Evolutionary conservation across 345 rosid genomes (phyloP), one percentile per base, ranked within the genome.

Genomic region (Euphorbia tirucalli): DNA sequence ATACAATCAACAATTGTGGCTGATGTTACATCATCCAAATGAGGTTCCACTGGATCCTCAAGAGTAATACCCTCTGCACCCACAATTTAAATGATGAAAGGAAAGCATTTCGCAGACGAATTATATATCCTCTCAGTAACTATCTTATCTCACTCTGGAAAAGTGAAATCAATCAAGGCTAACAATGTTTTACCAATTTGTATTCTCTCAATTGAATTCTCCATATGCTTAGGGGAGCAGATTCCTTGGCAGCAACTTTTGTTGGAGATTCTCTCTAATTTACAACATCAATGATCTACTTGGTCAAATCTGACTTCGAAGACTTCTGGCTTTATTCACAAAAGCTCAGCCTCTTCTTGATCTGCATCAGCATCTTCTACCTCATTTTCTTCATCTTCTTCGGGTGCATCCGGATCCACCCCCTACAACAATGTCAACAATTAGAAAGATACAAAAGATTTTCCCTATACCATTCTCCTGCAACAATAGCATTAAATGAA

Each of bases 381-480:
- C 69, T 95, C 99, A 54, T 95, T 92, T 71, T 92, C 98, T 57
- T 95, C 99, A 56, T 95, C 96, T 67, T 95, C 98, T 72, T 93
- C 99, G 14, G 90, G 89, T 14, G 96, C 99, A 85, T 95, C 98
- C 18, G 99, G 99, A 84, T 95, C 99, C 81, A 95, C 90, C 68
- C 99, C 99, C 99, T 94, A 78, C 81, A 83, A 56, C 19, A 8
- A 68, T 41, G 58, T 41, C 63, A 35, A 5, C n/a, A 16, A 14
- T 72, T 61, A 44, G 62, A 65, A 25, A 49, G n/a, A n/a, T n/a
- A n/a, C n/a, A n/a, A n/a, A n/a, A n/a, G n/a, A n/a, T n/a, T n/a
- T n/a, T n/a, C n/a, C n/a, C n/a, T n/a, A n/a, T n/a, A n/a, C n/a
- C n/a, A n/a, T n/a, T n/a, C n/a, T n/a, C n/a, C n/a, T n/a, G n/a